Base-by-base conservation (phyloP, 2,329 filamentous ascomycete species). In the Aschersonia sp. region DNA sequence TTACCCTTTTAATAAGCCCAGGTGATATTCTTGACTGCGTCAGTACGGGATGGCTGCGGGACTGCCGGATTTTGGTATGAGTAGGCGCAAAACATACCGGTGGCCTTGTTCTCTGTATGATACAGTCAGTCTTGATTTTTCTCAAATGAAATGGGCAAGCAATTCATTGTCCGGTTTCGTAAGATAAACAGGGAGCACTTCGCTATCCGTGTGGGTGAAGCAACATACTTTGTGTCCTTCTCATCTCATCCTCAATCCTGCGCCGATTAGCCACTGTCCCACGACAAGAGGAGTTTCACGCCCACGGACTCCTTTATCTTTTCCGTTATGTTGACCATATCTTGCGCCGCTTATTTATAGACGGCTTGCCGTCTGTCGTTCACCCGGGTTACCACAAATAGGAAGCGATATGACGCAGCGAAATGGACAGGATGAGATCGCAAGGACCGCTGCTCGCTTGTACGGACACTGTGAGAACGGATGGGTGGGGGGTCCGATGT, bases 181-280 rank as follows among this genome's bases (percentile, higher is more conserved):
- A 22, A 22, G 22, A 22, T 22, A 4, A 22, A 22, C 4, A 22
- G 22, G 22, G 22, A 22, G 22, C 22, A 22, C 22, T 22, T 22
- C 22, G 22, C 4, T 22, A 22, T 22, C 22, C 22, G 22, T 22
- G 22, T 4, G 22, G 4, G 22, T 22, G 22, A 22, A 22, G 22
- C 22, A 4, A 22, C 22, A 22, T 22, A 95, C 90, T 98, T 73
- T 98, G 92, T 60, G 92, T 98, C 80, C 79, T 90, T 66, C 79
- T 83, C 92, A 98, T 98, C 83, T 98, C 92, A 70, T 95, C 89
- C 78, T 98, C 92, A 61, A 98, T 98, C 81, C 90, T 95, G 57
- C 47, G n/a, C 49, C 35, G 46, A 43, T 48, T 61, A 52, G 62
- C 58, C 52, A 41, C 47, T 47, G 47, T 48, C 42, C 51, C 45